A percentile compares a stretch with the other conserved stretches of the same genome.
These are phyloP conservation scores for Aegilops umbellulata DNA, from an alignment of 176 grass and related monocot species.

Conservation along the genomic window DNA sequence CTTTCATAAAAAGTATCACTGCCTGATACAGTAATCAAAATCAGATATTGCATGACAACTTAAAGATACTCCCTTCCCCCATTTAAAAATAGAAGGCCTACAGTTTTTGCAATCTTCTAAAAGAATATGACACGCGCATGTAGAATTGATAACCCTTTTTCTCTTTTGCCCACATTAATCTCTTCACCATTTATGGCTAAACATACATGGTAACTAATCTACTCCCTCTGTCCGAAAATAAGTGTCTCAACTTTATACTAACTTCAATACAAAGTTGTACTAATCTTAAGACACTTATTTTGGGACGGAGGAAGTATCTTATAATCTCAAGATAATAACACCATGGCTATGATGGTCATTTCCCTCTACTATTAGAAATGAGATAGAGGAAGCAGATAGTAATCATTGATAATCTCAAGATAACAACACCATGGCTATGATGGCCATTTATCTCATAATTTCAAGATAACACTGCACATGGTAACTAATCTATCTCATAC, in stretches of 20 bases:
- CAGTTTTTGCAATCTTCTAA: background rate
- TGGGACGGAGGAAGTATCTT: background rate
- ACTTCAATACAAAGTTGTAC: too few species aligned
- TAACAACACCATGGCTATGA: too few species aligned
- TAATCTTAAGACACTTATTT: background rate
- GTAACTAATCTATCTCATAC: background rate
- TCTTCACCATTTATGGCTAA: constrained; percentile 1
- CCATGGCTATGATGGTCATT: too few species aligned
- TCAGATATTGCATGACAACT: background rate
- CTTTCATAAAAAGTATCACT: background rate
- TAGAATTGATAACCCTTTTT: background rate
- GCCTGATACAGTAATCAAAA: background rate
- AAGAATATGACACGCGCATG: background rate
- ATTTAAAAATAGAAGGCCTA: background rate
- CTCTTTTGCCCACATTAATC: background rate
- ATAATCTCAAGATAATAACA: too few species aligned
- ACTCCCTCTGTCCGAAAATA: background rate
- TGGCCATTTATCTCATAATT: too few species aligned
- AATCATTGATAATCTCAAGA: too few species aligned
- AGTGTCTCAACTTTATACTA: too few species aligned
- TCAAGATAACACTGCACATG: too few species aligned
- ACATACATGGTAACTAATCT: background rate
- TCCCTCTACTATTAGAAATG: too few species aligned
- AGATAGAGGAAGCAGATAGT: background rate
- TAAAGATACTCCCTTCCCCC: background rate